Evolutionary conservation across 2,329 filamentous ascomycete genomes (phyloP).

Genomic region (Epicoccum nigrum): DNA sequence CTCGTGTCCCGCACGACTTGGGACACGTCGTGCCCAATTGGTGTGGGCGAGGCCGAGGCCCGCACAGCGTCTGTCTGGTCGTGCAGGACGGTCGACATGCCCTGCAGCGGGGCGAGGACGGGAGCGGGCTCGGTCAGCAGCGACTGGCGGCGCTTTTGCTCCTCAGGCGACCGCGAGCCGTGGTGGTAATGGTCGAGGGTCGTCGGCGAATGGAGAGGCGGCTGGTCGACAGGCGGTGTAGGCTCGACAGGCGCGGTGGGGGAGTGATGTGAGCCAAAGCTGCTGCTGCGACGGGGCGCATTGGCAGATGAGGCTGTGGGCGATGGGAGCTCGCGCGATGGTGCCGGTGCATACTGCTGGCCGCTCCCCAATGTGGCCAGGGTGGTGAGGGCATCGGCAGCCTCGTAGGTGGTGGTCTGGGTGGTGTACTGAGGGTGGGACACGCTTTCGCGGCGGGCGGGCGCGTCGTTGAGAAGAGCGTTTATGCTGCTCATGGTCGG

Average conservation of each 20-base stretch:
- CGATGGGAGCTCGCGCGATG: conserved; percentile 39
- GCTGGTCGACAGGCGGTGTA: conserved; percentile 43
- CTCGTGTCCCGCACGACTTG: conserved; percentile 23
- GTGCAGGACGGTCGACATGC: conserved; percentile 33
- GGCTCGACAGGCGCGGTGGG: conserved; percentile 49
- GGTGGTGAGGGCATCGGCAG: conserved; percentile 48
- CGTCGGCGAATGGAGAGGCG: conserved; percentile 50
- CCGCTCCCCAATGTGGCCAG: conserved; percentile 43
- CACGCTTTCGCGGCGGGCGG: conserved; percentile 12
- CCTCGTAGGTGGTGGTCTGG: conserved; percentile 43
- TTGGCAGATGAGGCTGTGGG: conserved; percentile 31
- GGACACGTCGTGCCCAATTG: conserved; percentile 36
- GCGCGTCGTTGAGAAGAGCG: conserved; percentile 42
- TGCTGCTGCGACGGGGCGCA: conserved; percentile 43
- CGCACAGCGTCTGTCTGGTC: conserved; percentile 17
- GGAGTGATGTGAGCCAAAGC: conserved; percentile 41
- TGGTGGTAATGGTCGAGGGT: conserved; percentile 57
- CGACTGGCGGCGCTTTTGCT: conserved; percentile 48
- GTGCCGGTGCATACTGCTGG: conserved; percentile 36
- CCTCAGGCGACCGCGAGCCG: conserved; percentile 53
- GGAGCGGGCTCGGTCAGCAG: conserved; percentile 41
- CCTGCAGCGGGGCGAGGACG: conserved; percentile 51
- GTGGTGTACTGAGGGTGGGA: conserved; percentile 6
- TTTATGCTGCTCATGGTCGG: conserved; percentile 44
- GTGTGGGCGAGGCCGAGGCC: not conserved